A percentile compares a stretch with the other conserved stretches of the same genome.
Evolutionary conservation across 2,329 filamentous ascomycete genomes (phyloP).

Genomic region (Scedosporium boydii): DNA sequence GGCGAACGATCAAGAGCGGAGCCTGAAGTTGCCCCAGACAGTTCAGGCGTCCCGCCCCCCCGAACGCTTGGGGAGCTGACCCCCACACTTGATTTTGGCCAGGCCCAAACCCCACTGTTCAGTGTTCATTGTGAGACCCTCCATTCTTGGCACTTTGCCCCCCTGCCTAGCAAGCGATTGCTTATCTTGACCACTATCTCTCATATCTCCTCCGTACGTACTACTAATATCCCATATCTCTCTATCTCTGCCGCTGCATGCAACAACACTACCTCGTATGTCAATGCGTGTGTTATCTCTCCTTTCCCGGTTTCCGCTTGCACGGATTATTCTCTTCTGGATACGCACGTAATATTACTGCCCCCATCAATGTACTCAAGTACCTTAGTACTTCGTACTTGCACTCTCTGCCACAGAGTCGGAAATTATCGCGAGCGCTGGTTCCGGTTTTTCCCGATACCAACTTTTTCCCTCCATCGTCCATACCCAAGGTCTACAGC

Average conservation of each 20-base stretch:
- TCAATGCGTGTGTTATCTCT: background rate
- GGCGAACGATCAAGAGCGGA: background rate
- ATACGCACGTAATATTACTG: background rate
- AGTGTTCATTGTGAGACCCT: background rate
- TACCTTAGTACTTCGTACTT: background rate
- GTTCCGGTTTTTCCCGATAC: background rate
- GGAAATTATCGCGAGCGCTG: background rate
- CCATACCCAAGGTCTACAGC: background rate
- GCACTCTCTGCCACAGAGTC: background rate
- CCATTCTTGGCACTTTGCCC: background rate
- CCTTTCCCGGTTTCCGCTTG: background rate
- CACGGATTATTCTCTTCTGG: background rate
- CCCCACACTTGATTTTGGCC: background rate
- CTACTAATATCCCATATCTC: too few species aligned
- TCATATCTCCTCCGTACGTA: background rate
- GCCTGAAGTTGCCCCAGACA: background rate
- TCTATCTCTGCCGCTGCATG: background rate
- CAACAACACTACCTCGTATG: background rate
- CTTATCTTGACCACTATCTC: background rate
- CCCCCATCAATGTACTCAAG: background rate
- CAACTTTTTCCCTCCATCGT: background rate
- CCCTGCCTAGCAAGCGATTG: background rate
- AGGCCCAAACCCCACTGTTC: background rate
- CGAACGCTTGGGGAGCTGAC: background rate
- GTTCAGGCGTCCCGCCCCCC: background rate